These are phyloP conservation scores for Eremothecium sinecaudum DNA, from an alignment of 1,139 yeast genomes.

Conservation along the genomic window DNA sequence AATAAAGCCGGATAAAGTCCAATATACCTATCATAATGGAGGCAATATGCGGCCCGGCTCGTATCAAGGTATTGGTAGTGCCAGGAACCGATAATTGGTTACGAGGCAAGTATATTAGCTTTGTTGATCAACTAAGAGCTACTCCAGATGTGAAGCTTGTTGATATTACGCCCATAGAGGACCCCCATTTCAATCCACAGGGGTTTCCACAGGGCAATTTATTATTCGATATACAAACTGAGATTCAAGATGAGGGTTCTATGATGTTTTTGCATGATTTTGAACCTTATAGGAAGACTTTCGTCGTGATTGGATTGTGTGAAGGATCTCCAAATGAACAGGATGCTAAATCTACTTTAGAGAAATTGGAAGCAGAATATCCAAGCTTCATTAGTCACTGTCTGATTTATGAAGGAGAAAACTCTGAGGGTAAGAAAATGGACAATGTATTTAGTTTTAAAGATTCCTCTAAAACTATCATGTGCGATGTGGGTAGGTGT, in stretches of 20 bases:
- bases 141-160: slow-evolving; percentile 59
- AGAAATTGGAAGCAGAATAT: slow-evolving; percentile 36
- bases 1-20: no score
- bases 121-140: slow-evolving; percentile 39
- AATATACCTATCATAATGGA: no score
- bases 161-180: slow-evolving; percentile 60
- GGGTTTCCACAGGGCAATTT: slow-evolving; percentile 67
- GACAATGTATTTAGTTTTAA: slow-evolving; percentile 16
- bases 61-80: slow-evolving; percentile 58
- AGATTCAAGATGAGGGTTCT: slow-evolving; percentile 45
- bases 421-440: slow-evolving; percentile 1
- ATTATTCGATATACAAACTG: slow-evolving; percentile 37
- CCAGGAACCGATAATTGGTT: slow-evolving; percentile 52
- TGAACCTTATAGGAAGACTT: slow-evolving; percentile 77
- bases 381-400: slow-evolving; percentile 59
- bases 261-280: slow-evolving; percentile 65
- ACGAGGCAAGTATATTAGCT: slow-evolving; percentile 39
- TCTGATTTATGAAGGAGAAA: slow-evolving; percentile 31
- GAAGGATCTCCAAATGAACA: slow-evolving; percentile 17
- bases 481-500: slow-evolving; percentile 63
- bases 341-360: slow-evolving; percentile 25
- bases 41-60: slow-evolving; percentile 41
- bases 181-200: slow-evolving; percentile 68
- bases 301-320: slow-evolving; percentile 49
- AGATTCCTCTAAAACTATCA: slow-evolving; percentile 43